Evolutionary conservation across 164 flowering plant genomes (phyloP), one percentile per base, ranked within the genome.

Genomic region (Liriodendron chinense): DNA sequence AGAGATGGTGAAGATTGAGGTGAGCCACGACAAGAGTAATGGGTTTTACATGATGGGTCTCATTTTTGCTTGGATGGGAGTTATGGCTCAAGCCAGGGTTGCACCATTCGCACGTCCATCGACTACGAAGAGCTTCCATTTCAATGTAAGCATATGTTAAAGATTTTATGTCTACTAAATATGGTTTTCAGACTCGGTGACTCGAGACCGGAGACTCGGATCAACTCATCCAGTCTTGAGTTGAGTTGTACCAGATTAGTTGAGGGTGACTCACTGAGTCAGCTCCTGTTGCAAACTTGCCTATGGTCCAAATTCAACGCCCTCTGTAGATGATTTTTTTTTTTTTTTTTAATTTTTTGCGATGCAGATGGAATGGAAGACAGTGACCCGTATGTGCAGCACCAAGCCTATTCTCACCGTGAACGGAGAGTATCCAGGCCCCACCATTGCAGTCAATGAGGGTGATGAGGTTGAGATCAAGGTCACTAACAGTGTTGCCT

Each of bases 351-450:
- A 0, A 34, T n/a, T n/a, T n/a, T n/a, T n/a, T n/a, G 5, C 43
- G 43, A 3, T 75, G 77, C 82, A 89, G 92, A 79, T 89, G 12
- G 87, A 82, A 67, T 82, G 84, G 90, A 89, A 81, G 81, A 77
- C 66, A 3, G 81, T 86, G 23, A 87, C 78, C 0, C 82, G 90
- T 21, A 72, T 86, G 72, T 87, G 92, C 81, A 73, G 78, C 57
- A 80, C 82, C 21, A 84, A 81, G 83, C 75, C 47, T 47, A 70
- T 86, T 34, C 75, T 87, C 14, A 89, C 90, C 0, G 88, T 89
- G 28, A 87, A 89, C 70, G 92, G 92, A 13, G 47, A 81, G 81
- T 89, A 72, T 72, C 90, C 92, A 21, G 92, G 92, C 8, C 92
- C 89, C 47, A 84, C 86, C 74, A 85, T 89, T 61, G 79, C 83